phyloP scores from a whole-genome alignment of 768 basidiomycete genomes.

The Rhizopogon rudus region DNA sequence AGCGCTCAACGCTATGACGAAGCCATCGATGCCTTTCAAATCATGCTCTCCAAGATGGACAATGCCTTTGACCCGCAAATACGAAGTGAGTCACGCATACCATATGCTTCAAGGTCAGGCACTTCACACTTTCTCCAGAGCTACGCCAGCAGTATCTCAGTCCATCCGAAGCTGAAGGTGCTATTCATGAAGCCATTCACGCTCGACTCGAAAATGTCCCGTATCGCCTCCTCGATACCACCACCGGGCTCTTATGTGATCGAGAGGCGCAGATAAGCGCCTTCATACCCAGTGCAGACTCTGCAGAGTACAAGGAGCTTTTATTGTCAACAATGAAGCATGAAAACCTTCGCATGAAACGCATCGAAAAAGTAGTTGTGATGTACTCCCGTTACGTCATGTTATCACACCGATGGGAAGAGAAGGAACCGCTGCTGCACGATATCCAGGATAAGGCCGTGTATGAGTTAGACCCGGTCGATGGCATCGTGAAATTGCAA shows the following conservation, averaged over 20 bases:
- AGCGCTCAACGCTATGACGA: neutral
- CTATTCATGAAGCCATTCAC: neutral
- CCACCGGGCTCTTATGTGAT: neutral
- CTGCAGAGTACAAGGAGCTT: neutral
- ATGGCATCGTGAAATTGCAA: neutral
- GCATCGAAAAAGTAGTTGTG: neutral
- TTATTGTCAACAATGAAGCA: neutral
- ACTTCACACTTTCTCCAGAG: neutral
- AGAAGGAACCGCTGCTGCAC: neutral
- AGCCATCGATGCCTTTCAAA: neutral
- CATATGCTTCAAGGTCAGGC: neutral
- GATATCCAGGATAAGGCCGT: neutral
- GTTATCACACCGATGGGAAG: slow-evolving; percentile 3
- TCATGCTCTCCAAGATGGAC: neutral
- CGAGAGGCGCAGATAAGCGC: neutral
- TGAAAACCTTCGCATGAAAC: neutral
- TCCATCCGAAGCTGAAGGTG: neutral
- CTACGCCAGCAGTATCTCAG: neutral
- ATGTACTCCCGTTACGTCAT: neutral
- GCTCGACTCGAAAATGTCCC: neutral
- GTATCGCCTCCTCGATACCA: neutral
- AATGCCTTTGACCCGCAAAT: neutral
- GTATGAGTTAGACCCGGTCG: neutral
- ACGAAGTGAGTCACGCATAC: neutral
- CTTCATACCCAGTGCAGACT: neutral